Conservation (phyloP, 164 flowering plant species). For the Amborella trichopoda region DNA sequence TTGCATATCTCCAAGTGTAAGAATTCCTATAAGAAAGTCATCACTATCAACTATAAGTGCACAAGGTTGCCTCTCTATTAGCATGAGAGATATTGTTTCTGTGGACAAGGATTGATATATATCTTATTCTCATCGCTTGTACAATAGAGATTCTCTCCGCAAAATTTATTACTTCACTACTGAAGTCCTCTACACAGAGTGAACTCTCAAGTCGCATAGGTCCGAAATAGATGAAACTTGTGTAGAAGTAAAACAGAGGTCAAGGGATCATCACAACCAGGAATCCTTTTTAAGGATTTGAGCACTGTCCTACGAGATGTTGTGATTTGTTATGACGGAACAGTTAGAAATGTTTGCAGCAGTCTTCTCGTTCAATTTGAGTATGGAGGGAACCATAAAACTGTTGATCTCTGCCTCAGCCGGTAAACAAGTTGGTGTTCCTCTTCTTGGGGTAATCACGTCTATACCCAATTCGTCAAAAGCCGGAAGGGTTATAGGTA, state of each 20-base stretch:
- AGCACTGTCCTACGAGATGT: slow-evolving; percentile 93
- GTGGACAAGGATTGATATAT: slow-evolving; percentile 35
- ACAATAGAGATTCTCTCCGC: slow-evolving; percentile 48
- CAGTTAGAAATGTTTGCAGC: slow-evolving; percentile 69
- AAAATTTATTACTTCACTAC: slow-evolving; percentile 17
- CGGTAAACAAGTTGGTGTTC: slow-evolving; percentile 91
- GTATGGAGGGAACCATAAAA: slow-evolving; percentile 33
- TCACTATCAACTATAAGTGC: slow-evolving; percentile 57
- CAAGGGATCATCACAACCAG: slow-evolving; percentile 93
- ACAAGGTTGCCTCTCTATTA: slow-evolving; percentile 66
- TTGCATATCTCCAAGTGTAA: slow-evolving; percentile 61
- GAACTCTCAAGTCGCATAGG: slow-evolving; percentile 69
- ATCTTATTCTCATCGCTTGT: slow-evolving; percentile 77
- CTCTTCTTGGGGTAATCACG: no score
- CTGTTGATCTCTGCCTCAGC: slow-evolving; percentile 32
- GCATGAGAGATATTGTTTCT: slow-evolving; percentile 70
- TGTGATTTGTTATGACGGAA: slow-evolving; percentile 79
- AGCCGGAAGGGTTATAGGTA: no score
- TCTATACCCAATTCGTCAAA: no score
- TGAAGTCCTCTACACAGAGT: slow-evolving; percentile 43
- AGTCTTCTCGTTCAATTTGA: slow-evolving; percentile 65
- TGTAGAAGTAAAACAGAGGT: slow-evolving; percentile 62
- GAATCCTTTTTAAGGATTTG: slow-evolving; percentile 70
- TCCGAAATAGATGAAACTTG: slow-evolving; percentile 18
- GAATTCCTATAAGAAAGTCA: slow-evolving; percentile 31